phyloP scores from a whole-genome alignment of 2,329 filamentous ascomycete genomes.

The Aspergillus sojae region DNA sequence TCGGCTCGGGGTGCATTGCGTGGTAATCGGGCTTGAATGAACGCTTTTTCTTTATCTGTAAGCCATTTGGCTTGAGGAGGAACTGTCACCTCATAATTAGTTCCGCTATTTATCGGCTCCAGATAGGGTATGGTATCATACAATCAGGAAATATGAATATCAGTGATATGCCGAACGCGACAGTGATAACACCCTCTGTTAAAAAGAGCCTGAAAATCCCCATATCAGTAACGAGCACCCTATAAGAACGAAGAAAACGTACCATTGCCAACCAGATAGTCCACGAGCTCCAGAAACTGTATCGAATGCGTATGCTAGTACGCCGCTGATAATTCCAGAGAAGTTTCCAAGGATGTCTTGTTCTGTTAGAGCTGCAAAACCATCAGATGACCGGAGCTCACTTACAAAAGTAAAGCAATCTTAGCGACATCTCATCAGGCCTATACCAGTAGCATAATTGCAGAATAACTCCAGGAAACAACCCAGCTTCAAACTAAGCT shows the following conservation, averaged over 20 bases:
- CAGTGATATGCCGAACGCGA: conserved; percentile 21
- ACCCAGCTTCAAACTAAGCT: conserved; percentile 40
- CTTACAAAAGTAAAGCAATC: conserved; percentile 51
- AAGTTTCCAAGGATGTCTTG: conserved; percentile 47
- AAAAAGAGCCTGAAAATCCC: conserved; percentile 23
- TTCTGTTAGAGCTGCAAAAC: background rate
- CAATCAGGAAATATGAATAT: conserved; percentile 54
- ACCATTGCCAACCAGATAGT: conserved; percentile 34
- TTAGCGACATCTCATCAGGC: conserved; percentile 47
- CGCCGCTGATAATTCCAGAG: conserved; percentile 44
- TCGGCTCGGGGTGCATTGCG: conserved; percentile 45
- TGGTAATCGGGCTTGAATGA: conserved; percentile 51
- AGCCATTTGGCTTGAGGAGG: conserved; percentile 51
- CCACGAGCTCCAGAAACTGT: conserved; percentile 39
- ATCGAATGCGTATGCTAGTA: conserved; percentile 51
- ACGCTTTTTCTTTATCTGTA: conserved; percentile 50
- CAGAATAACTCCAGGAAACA: conserved; percentile 47
- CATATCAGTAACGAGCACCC: background rate
- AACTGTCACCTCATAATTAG: conserved; percentile 29
- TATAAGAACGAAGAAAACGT: background rate
- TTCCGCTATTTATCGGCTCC: background rate
- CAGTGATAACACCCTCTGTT: conserved; percentile 25
- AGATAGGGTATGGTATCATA: conserved; percentile 20
- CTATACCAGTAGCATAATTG: conserved; percentile 53
- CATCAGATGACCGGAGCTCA: conserved; percentile 23